Base-by-base conservation (phyloP, 2,329 filamentous ascomycete species). In the Botrytis sinoallii region DNA sequence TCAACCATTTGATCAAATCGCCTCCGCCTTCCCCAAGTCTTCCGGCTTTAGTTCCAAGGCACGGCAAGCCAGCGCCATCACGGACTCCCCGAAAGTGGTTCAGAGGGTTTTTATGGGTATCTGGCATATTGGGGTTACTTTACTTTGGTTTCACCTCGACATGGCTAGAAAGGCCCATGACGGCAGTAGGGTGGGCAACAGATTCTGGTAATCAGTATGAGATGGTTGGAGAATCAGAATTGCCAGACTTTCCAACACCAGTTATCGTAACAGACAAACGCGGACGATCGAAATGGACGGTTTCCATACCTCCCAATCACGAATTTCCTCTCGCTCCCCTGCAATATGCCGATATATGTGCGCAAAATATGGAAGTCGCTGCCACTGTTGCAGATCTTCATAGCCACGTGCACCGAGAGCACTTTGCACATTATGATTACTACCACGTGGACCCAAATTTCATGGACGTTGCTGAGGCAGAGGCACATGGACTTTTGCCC, bases 191-290 rank as follows among this genome's bases (percentile, higher is more conserved):
- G 69, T 86, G 84, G 83, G 80, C 82, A 25, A 80, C 82, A 5
- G 77, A 82, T 18, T 79, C 81, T 25, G 82, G 81, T 29, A 84
- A 87, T 65, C 84, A 88, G 68, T 91, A 89, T 80, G 90, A 93
- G 78, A 90, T 93, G 86, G 87, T 92, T 12, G 88, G 86, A 55
- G 89, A 89, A 75, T 87, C 90, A 75, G 85, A 85, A 60, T 82
- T 94, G n/a, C 92, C 93, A 0, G 86, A 91, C 42, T 90, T 92
- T 75, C 91, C 93, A 0, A 92, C 91, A 0, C 92, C 93, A 0
- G 86, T 96, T 32, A 86, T 93, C 9, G 85, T 95, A 64, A 88
- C 86, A 22, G 92, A 94, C 82, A 83, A 85, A 40, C 84, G 85
- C 63, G 92, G 91, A 4, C 87, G 86, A 70, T 85, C 89, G 18